Percentiles rank a stretch among this genome's conserved stretches.
Conservation (phyloP, 805 yeast species). For the Candida broadrunensis region DNA sequence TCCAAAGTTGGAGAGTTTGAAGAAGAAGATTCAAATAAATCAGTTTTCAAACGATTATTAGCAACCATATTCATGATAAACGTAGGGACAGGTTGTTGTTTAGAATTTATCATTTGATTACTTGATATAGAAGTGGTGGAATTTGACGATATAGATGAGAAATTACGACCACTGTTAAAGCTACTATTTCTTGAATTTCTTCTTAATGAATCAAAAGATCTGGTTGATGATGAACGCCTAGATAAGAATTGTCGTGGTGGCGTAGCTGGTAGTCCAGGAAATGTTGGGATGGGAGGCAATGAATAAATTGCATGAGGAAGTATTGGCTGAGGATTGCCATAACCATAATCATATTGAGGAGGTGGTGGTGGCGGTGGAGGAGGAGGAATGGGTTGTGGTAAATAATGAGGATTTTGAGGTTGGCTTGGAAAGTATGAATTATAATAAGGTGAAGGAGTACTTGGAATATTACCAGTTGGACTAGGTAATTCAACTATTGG, state of each 20-base stretch:
- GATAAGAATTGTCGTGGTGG: not conserved
- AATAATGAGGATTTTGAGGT: not conserved
- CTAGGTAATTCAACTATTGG: not conserved
- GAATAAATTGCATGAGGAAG: not conserved
- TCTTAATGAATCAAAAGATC: constrained; percentile 10
- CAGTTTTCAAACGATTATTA: not conserved
- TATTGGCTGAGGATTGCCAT: not conserved
- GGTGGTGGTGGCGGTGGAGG: not conserved
- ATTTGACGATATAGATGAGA: constrained; percentile 2
- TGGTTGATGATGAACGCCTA: constrained; percentile 9
- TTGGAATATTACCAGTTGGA: not conserved
- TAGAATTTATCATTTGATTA: not conserved
- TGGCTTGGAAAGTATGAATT: not conserved
- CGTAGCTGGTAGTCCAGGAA: not conserved
- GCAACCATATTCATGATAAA: constrained; percentile 24
- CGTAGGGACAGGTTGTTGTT: constrained; percentile 18
- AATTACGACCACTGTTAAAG: constrained; percentile 1
- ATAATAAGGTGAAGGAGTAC: not conserved
- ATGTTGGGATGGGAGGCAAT: not conserved
- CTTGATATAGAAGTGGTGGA: not conserved
- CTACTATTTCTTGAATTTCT: constrained; percentile 9
- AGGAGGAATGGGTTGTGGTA: not conserved
- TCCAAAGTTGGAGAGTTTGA: not conserved
- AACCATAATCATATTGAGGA: not conserved
- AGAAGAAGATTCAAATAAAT: not conserved